A percentile compares a stretch with the other conserved stretches of the same genome.
phyloP scores from a whole-genome alignment of 768 basidiomycete genomes.

The Calvatia gigantea region DNA sequence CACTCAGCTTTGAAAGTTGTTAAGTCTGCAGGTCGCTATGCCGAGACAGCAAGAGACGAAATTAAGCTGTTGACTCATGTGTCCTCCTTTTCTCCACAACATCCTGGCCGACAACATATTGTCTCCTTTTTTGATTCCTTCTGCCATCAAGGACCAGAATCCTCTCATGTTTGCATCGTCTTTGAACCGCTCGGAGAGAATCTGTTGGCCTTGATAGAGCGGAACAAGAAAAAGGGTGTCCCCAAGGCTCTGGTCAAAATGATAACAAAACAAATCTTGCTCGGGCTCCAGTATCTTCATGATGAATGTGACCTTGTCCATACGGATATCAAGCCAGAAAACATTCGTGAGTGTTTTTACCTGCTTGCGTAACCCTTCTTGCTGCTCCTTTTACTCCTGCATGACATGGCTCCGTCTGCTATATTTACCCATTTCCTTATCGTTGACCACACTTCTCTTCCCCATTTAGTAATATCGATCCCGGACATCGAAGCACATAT shows the following conservation, averaged over 20 bases:
- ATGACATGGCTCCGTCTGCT: conserved; percentile 19
- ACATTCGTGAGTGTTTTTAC: conserved; percentile 66
- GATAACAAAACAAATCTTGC: conserved; percentile 81
- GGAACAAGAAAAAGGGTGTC: conserved; percentile 81
- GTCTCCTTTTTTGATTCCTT: conserved; percentile 93
- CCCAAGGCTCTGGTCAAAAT: conserved; percentile 79
- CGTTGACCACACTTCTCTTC: conserved; percentile 21
- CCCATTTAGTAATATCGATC: conserved; percentile 70
- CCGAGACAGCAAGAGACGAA: conserved; percentile 95
- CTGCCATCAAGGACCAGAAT: conserved; percentile 67
- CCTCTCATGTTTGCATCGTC: conserved; percentile 84
- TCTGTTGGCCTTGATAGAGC: conserved; percentile 67
- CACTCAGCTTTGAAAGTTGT: conserved; percentile 94
- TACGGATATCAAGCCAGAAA: conserved; percentile 94
- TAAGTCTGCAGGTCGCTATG: conserved; percentile 92
- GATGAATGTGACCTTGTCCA: conserved; percentile 92
- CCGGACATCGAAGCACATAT: conserved; percentile 80
- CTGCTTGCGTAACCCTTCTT: conserved; percentile 6
- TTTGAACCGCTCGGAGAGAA: conserved; percentile 86
- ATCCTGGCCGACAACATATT: conserved; percentile 76
- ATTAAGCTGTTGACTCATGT: conserved; percentile 87
- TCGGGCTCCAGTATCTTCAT: conserved; percentile 89
- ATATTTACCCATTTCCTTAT: conserved; percentile 28
- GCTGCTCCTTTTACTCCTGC: conserved; percentile 14
- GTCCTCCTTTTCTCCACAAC: conserved; percentile 62